phyloP scores from a whole-genome alignment of 2,329 filamentous ascomycete species.

The Diaporthe ampelina region DNA sequence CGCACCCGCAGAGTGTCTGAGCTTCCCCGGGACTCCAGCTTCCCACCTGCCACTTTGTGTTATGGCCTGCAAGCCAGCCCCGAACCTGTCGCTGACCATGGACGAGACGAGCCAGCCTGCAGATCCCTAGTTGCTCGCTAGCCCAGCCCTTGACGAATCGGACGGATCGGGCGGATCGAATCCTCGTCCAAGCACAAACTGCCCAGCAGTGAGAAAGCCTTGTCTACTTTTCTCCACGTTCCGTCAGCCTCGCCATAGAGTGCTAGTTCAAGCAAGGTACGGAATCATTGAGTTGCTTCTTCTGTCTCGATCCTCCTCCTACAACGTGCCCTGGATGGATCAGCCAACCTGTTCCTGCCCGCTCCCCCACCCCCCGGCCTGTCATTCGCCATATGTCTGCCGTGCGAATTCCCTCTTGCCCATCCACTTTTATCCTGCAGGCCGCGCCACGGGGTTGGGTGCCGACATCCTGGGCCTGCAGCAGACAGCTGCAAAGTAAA shows the following conservation, averaged over 20 bases:
- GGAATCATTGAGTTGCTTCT: constrained; percentile 9
- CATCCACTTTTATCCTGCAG: constrained; percentile 14
- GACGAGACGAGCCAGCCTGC: constrained; percentile 15
- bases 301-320: constrained; percentile 3
- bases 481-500: constrained; percentile 15
- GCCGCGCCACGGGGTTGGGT: constrained; percentile 17
- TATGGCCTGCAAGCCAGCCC: neutral
- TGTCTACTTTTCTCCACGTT: neutral
- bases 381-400: constrained; percentile 6
- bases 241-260: constrained; percentile 20
- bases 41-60: neutral
- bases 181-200: neutral
- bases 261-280: constrained; percentile 2
- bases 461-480: constrained; percentile 24
- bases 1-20: constrained; percentile 20
- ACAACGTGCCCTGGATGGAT: neutral
- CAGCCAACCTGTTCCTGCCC: neutral
- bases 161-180: constrained; percentile 11
- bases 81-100: constrained; percentile 22
- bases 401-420: neutral
- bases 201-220: neutral
- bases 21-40: neutral
- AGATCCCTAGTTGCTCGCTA: constrained; percentile 15
- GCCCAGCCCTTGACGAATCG: neutral
- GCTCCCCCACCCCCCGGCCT: neutral